These are phyloP conservation scores for Talaromyces stipitatus DNA, from an alignment of 495 filamentous ascomycete species.

Conservation along the genomic window DNA sequence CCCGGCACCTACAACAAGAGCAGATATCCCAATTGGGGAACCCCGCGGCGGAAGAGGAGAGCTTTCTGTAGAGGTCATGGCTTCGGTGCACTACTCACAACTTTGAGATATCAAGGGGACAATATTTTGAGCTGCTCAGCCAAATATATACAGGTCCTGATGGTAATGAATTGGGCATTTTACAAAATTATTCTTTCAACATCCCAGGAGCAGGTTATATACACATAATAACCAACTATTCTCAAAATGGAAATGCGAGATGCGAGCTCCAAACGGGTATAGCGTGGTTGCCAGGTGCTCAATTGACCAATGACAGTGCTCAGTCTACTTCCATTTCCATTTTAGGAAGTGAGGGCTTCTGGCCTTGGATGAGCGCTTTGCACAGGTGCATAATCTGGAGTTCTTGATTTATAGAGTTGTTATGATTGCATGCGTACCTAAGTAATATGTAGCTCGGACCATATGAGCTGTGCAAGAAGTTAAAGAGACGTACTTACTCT, in stretches of 20 bases:
- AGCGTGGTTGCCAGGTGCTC: background rate
- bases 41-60: background rate
- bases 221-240: background rate
- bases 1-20: constrained; percentile 10
- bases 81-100: background rate
- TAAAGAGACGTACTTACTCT: no score
- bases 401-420: background rate
- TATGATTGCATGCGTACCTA: no score
- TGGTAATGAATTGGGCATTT: no score
- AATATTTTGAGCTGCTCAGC: background rate
- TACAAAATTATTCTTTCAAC: no score
- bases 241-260: background rate
- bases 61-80: background rate
- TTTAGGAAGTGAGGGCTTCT: background rate
- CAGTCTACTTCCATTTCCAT: background rate
- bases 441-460: no score
- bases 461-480: no score
- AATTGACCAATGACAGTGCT: background rate
- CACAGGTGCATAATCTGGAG: background rate
- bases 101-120: background rate
- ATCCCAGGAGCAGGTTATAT: background rate
- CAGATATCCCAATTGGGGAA: background rate
- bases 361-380: background rate
- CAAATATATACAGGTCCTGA: background rate
- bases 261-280: background rate